Evolutionary conservation across 805 yeast genomes (phyloP).

Genomic region (Candida xiaguanensis): DNA sequence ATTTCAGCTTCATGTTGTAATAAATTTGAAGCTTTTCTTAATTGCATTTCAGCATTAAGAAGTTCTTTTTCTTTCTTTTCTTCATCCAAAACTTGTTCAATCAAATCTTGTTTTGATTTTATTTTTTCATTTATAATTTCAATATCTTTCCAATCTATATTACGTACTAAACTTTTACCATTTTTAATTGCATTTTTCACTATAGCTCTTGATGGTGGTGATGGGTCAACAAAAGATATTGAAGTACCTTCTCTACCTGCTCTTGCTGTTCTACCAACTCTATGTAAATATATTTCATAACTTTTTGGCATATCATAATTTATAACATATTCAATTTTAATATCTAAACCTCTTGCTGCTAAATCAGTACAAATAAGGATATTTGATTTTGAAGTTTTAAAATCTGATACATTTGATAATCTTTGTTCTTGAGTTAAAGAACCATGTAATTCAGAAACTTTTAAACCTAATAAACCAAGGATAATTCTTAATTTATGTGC

Average conservation of each 20-base stretch:
- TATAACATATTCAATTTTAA: slow-evolving; percentile 90
- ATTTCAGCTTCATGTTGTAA: slow-evolving; percentile 80
- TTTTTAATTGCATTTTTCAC: slow-evolving; percentile 88
- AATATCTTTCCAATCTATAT: slow-evolving; percentile 85
- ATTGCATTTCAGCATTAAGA: slow-evolving; percentile 84
- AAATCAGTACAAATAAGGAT: slow-evolving; percentile 93
- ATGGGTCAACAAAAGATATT: slow-evolving; percentile 90
- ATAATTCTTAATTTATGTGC: slow-evolving; percentile 84
- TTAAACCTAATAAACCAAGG: slow-evolving; percentile 69
- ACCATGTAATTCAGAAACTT: slow-evolving; percentile 80
- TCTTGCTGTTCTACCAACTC: slow-evolving; percentile 99
- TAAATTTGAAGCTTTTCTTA: slow-evolving; percentile 80
- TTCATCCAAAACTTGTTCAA: slow-evolving; percentile 78
- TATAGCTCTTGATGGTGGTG: slow-evolving; percentile 78
- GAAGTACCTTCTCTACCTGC: slow-evolving; percentile 96
- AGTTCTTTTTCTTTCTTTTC: slow-evolving; percentile 88
- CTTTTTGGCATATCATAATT: slow-evolving; percentile 95
- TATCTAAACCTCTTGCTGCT: slow-evolving; percentile 99
- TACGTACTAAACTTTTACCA: slow-evolving; percentile 78
- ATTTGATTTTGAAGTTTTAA: slow-evolving; percentile 80
- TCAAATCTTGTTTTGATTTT: slow-evolving; percentile 52
- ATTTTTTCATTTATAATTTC: slow-evolving; percentile 63
- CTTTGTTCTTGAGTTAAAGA: slow-evolving; percentile 91
- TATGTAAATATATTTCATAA: slow-evolving; percentile 87
- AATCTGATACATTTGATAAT: slow-evolving; percentile 73